Conservation (phyloP, 2,329 filamentous ascomycete species). For the Neospermospora avenae region DNA sequence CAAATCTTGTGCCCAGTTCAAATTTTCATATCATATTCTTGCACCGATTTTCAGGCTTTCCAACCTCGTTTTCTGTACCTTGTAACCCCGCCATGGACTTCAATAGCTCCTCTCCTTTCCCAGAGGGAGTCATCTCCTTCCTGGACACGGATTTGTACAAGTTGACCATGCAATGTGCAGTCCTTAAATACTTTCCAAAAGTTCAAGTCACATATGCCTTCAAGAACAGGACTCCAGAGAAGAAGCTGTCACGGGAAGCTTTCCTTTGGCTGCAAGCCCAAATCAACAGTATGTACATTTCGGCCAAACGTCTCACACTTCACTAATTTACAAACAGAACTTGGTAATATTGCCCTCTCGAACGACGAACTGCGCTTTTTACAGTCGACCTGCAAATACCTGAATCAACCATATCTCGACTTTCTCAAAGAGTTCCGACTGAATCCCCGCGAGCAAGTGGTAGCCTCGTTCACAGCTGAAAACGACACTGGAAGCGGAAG, state of each 20-base stretch:
- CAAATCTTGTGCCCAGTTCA: neutral
- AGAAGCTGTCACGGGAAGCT: constrained; percentile 80
- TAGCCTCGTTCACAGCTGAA: constrained; percentile 51
- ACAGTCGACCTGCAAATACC: constrained; percentile 73
- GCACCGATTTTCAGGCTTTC: neutral
- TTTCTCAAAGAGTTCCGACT: constrained; percentile 82
- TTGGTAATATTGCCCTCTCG: constrained; percentile 77
- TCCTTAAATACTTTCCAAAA: constrained; percentile 86
- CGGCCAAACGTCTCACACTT: neutral
- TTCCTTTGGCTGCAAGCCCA: constrained; percentile 84
- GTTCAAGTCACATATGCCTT: constrained; percentile 85
- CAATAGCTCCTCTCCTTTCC: constrained; percentile 62
- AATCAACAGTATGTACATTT: constrained; percentile 61
- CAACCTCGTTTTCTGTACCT: neutral
- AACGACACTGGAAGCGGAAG: constrained; percentile 59
- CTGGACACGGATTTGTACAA: constrained; percentile 83
- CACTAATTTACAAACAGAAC: constrained; percentile 52
- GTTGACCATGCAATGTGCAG: constrained; percentile 96
- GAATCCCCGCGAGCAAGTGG: constrained; percentile 75
- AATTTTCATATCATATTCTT: neutral
- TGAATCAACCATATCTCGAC: constrained; percentile 71
- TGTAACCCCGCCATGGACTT: constrained; percentile 51
- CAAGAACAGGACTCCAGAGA: constrained; percentile 91
- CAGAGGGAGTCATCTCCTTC: constrained; percentile 78
- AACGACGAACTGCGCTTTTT: constrained; percentile 79